These are phyloP conservation scores for Pilasporangium apinafurcum DNA, from an alignment of 352 stramenopile genomes.

Conservation along the genomic window DNA sequence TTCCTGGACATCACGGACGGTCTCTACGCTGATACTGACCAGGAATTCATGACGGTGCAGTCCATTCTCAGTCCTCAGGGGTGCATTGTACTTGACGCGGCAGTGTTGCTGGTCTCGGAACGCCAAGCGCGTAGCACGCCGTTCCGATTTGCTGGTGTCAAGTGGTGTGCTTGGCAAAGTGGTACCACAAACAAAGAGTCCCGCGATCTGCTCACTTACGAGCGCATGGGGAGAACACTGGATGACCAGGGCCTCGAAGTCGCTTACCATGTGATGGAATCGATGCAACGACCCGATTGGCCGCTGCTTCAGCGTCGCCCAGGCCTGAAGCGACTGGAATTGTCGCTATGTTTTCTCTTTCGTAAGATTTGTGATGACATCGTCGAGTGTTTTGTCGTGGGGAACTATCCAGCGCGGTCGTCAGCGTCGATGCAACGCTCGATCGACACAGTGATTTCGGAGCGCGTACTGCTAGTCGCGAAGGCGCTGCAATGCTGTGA, in stretches of 20 bases:
- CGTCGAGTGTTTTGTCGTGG: constrained; percentile 44
- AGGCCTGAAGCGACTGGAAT: constrained; percentile 19
- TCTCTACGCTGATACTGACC: constrained; percentile 35
- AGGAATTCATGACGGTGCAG: constrained; percentile 25
- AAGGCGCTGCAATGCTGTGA: constrained; percentile 20
- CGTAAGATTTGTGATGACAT: constrained; percentile 40
- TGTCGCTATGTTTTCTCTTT: constrained; percentile 47
- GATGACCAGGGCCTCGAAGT: constrained; percentile 33
- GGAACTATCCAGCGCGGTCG: constrained; percentile 32
- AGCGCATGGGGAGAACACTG: constrained; percentile 42
- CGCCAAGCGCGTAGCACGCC: constrained; percentile 15
- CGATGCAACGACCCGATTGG: constrained; percentile 36
- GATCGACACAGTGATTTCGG: constrained; percentile 24
- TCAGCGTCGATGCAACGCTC: constrained; percentile 12
- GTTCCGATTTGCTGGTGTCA: constrained; percentile 55
- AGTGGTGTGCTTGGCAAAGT: constrained; percentile 45
- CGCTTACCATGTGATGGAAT: constrained; percentile 44
- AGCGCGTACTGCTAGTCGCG: constrained; percentile 33
- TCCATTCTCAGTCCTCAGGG: constrained; percentile 21
- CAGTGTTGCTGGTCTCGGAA: constrained; percentile 33
- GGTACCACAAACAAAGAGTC: constrained; percentile 14
- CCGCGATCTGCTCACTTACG: constrained; percentile 47
- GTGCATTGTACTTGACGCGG: constrained; percentile 20
- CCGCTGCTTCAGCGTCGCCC: constrained; percentile 8
- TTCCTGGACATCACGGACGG: constrained; percentile 28